A percentile compares a stretch with the other conserved stretches of the same genome.
phyloP scores from a whole-genome alignment of 2,329 filamentous ascomycete species.

The Mariannaea elegans region DNA sequence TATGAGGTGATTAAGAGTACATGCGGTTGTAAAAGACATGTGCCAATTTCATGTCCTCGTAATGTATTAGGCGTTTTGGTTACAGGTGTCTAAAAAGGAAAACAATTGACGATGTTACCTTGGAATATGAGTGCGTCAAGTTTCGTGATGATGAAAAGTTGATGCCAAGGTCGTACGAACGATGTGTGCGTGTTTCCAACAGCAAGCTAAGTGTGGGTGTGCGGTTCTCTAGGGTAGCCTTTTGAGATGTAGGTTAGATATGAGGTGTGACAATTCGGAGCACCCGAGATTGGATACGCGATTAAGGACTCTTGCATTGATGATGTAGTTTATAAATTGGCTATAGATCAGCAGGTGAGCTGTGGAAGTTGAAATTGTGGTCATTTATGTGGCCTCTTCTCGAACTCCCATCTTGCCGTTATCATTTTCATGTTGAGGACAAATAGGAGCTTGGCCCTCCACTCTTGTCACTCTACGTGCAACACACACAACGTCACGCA shows the following conservation, averaged over 20 bases:
- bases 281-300: not conserved
- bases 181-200: not conserved
- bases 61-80: slow-evolving; percentile 21
- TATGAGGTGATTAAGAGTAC: slow-evolving; percentile 44
- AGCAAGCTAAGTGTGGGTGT: not conserved
- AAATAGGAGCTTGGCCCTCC: too few species aligned
- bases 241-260: not conserved
- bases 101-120: slow-evolving; percentile 21
- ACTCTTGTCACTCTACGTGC: too few species aligned
- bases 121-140: not conserved
- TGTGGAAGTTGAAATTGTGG: too few species aligned
- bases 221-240: not conserved
- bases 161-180: not conserved
- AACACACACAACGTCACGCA: not conserved
- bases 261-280: not conserved
- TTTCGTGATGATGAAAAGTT: not conserved
- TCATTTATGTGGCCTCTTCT: too few species aligned
- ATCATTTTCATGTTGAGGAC: too few species aligned
- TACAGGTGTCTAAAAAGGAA: slow-evolving; percentile 18
- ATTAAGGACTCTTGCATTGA: not conserved
- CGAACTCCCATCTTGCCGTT: too few species aligned
- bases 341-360: too few species aligned
- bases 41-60: slow-evolving; percentile 17
- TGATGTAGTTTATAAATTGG: not conserved
- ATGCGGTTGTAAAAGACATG: slow-evolving; percentile 17